Evolutionary conservation across 2,329 filamentous ascomycete species (phyloP).

Genomic region (Ilyonectria robusta): DNA sequence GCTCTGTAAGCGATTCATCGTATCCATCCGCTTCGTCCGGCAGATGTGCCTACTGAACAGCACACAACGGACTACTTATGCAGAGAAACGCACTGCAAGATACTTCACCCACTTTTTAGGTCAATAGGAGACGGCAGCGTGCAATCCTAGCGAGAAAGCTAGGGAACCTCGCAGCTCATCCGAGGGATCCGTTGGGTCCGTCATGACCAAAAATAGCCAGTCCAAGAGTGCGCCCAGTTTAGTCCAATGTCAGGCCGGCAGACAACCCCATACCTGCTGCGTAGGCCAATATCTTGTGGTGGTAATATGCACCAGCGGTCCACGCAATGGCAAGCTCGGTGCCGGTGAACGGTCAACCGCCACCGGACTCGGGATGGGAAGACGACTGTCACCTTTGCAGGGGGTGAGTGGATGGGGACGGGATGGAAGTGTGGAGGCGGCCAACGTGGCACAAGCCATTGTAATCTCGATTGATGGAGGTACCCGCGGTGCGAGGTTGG

Average conservation of each 20-base stretch:
- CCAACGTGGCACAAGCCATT: slow-evolving; percentile 40
- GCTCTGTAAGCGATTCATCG: background rate
- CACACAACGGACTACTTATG: background rate
- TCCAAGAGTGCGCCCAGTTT: slow-evolving; percentile 8
- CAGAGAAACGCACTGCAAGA: background rate
- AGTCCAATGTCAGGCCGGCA: background rate
- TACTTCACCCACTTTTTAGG: slow-evolving; percentile 14
- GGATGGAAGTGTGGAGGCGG: slow-evolving; percentile 24
- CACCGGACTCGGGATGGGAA: slow-evolving; percentile 6
- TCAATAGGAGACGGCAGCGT: slow-evolving; percentile 7
- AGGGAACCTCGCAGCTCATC: slow-evolving; percentile 11
- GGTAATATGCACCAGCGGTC: slow-evolving; percentile 2
- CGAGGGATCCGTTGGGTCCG: slow-evolving; percentile 11
- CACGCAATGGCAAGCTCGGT: slow-evolving; percentile 13
- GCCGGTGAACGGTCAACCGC: slow-evolving; percentile 26
- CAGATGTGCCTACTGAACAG: background rate
- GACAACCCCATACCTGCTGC: background rate
- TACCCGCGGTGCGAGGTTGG: slow-evolving; percentile 5
- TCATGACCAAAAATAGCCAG: slow-evolving; percentile 31
- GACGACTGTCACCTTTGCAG: slow-evolving; percentile 5
- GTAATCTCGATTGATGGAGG: slow-evolving; percentile 37
- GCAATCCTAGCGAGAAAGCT: slow-evolving; percentile 1
- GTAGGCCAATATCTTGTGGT: slow-evolving; percentile 7
- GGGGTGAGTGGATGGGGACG: slow-evolving; percentile 12
- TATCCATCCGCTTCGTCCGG: background rate